Evolutionary conservation across 306 rosid species (phyloP).

Genomic region (Glycine soja): DNA sequence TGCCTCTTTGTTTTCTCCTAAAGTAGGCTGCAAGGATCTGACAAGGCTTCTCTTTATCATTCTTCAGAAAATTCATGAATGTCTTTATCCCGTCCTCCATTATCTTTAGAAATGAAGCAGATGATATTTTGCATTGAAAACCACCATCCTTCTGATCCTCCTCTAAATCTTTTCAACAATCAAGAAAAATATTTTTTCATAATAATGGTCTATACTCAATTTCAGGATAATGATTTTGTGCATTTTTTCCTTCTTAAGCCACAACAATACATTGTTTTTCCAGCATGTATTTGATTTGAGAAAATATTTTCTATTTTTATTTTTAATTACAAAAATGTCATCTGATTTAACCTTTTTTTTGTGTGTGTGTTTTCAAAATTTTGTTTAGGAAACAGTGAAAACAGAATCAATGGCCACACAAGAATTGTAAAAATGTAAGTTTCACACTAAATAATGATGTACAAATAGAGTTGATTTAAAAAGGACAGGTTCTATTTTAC

Average conservation of each 20-base stretch:
- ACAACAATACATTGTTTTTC: background rate
- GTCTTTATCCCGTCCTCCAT: conserved; percentile 92
- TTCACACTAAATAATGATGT: background rate
- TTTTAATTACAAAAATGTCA: background rate
- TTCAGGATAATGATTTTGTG: background rate
- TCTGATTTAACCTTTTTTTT: no score
- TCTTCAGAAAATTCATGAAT: conserved; percentile 87
- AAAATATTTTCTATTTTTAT: background rate
- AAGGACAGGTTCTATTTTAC: background rate
- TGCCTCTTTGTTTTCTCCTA: conserved; percentile 68
- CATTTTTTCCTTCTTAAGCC: background rate
- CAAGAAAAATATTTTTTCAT: conserved; percentile 36
- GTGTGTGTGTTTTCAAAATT: background rate
- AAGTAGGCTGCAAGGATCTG: conserved; percentile 70
- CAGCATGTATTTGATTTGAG: background rate
- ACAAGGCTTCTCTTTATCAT: conserved; percentile 79
- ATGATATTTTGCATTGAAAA: conserved; percentile 67
- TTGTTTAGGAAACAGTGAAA: background rate
- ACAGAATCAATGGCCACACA: background rate
- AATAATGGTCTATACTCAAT: background rate
- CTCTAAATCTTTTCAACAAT: conserved; percentile 57
- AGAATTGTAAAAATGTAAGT: background rate
- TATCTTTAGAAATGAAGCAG: conserved; percentile 74
- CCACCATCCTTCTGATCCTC: conserved; percentile 62
- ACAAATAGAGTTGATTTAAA: background rate